Evolutionary conservation across 495 filamentous ascomycete genomes (phyloP).

Genomic region (Astrocystis sublimbata): DNA sequence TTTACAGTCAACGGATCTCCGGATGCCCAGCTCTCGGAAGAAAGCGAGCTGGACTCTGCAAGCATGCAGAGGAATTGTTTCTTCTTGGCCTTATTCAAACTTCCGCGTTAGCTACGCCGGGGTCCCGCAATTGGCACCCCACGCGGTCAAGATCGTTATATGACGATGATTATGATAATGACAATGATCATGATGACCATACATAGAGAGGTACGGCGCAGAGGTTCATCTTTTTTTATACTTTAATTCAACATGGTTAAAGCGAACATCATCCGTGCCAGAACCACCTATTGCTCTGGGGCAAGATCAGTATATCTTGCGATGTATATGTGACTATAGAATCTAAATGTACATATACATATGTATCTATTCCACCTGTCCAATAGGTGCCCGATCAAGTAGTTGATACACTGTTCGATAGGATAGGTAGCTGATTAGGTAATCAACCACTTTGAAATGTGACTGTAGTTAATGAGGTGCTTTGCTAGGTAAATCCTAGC

Average conservation of each 20-base stretch:
- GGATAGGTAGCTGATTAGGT: too few relatives aligned
- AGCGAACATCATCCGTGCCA: too few relatives aligned
- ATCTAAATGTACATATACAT: too few relatives aligned
- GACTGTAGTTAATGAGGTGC: too few relatives aligned
- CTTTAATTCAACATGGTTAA: background rate
- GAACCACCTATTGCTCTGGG: too few relatives aligned
- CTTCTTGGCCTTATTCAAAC: conserved; percentile 10
- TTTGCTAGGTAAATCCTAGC: too few relatives aligned
- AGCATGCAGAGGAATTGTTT: conserved; percentile 1
- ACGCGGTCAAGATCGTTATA: background rate
- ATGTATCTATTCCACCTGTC: too few relatives aligned
- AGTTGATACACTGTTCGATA: too few relatives aligned
- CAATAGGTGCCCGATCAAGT: too few relatives aligned
- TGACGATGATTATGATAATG: conserved; percentile 24
- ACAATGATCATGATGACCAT: conserved; percentile 20
- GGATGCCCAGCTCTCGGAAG: background rate
- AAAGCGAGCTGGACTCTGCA: conserved; percentile 10
- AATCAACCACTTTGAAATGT: too few relatives aligned
- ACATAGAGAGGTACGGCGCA: conserved; percentile 7
- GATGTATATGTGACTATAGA: too few relatives aligned
- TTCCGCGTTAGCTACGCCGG: conserved; percentile 12
- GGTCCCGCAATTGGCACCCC: background rate
- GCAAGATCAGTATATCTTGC: too few relatives aligned
- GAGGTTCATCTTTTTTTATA: background rate
- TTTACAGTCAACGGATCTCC: background rate